Evolutionary conservation across 116 monocot genomes (phyloP).

Genomic region (Cymodocea nodosa): DNA sequence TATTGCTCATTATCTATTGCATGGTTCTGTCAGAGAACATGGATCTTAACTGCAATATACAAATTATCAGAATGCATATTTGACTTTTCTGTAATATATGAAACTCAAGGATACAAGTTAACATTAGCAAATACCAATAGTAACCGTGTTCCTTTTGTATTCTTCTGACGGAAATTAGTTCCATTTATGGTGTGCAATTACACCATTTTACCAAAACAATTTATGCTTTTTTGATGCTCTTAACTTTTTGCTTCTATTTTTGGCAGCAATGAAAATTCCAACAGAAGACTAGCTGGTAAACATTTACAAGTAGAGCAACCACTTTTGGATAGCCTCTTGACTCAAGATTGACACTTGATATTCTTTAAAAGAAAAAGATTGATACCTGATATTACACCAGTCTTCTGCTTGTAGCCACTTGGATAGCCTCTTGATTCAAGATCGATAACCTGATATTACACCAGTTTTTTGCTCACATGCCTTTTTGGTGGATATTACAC

Average conservation of each 20-base stretch:
- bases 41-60: too few relatives aligned
- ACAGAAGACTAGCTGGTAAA: constrained; percentile 20
- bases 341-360: constrained; percentile 4
- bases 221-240: not conserved
- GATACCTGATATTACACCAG: not conserved
- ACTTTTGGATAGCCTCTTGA: constrained; percentile 62
- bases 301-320: constrained; percentile 39
- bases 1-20: too few relatives aligned
- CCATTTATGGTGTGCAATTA: not conserved
- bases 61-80: too few relatives aligned
- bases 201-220: not conserved
- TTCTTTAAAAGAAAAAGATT: not conserved
- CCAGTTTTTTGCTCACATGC: not conserved
- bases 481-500: not conserved
- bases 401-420: constrained; percentile 28
- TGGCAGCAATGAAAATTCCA: constrained; percentile 26
- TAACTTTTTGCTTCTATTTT: constrained; percentile 3
- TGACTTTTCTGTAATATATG: too few relatives aligned
- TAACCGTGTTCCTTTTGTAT: too few relatives aligned
- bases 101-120: too few relatives aligned
- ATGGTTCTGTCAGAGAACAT: too few relatives aligned
- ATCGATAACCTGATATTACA: not conserved
- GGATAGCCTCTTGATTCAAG: constrained; percentile 39
- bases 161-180: not conserved
- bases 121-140: too few relatives aligned